Base-by-base conservation (phyloP, 2,329 filamentous ascomycete genomes). In the Botryosphaeria dothidea region DNA sequence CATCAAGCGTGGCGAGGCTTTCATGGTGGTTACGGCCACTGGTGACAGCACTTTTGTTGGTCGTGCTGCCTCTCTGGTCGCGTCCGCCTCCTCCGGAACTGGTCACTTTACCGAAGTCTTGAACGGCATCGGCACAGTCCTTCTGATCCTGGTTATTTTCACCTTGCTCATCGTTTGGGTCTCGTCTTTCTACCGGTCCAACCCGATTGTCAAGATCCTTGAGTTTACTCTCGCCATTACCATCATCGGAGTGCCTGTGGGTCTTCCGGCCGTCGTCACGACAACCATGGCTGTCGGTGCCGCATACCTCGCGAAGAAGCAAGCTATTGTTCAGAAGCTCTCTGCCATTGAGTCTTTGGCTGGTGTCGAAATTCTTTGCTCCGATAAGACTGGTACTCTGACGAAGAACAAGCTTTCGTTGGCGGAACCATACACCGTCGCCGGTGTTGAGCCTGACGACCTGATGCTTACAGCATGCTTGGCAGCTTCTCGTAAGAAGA, bases 221-320 rank as follows among this genome's bases (percentile, higher is more conserved):
- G 85, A 91, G 69, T 95, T 92, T 82, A 95, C 92, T 64, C 85
- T 96, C 49, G 92, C 91, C 70, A 93, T 96, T 72, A 95, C 92
- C 72, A 94, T 96, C 69, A 91, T 96, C 68, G 92, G 92, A 86
- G 92, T 96, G 27, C 92, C 92, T 63, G 92, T 96, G 80, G 92
- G 92, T 89, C 91, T 96, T 69, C 92, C 92, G 67, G 92, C 92
- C 71, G 92, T 96, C 82, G 92, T 96, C 67, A 96, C 93, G 73
- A 96, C 92, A 72, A 96, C 92, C 76, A 95, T 96, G 92, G 92
- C 92, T 77, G 92, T 96, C 77, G 92, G 92, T 82, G 92, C 92
- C 69, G 91, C 92, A 68, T 95, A 95, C 80, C 87, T 96, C 66
- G 92, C 92, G 74, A 93, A 93, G 85, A 93, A 94, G 85, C 88